Evolutionary conservation across 768 basidiomycete species (phyloP).

Genomic region (Holtermannia corniformis): DNA sequence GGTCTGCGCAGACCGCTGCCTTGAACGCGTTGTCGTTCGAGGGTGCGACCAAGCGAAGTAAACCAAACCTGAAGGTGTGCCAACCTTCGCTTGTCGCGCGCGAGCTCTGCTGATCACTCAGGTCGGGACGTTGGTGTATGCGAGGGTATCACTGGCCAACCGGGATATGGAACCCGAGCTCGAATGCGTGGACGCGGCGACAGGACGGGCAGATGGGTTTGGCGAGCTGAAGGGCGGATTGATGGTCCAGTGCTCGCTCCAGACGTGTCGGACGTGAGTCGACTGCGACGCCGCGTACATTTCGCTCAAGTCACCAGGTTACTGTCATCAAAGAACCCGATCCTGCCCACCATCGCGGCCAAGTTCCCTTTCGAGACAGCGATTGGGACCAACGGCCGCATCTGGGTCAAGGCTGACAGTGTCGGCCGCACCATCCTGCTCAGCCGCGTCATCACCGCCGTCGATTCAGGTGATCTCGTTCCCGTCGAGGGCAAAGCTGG

Average conservation of each 20-base stretch:
- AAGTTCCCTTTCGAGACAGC: conserved; percentile 79
- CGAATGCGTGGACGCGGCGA: conserved; percentile 90
- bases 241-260: conserved; percentile 66
- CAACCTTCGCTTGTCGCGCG: conserved; percentile 3
- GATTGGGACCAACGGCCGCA: conserved; percentile 80
- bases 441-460: conserved; percentile 68
- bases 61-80: conserved; percentile 78
- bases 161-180: conserved; percentile 98
- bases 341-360: conserved; percentile 68
- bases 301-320: conserved; percentile 52
- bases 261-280: conserved; percentile 73
- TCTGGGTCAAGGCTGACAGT: conserved; percentile 77
- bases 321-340: conserved; percentile 54
- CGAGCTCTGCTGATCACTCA: conserved; percentile 33
- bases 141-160: conserved; percentile 83
- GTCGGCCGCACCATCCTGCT: conserved; percentile 63
- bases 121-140: conserved; percentile 87
- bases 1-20: conserved; percentile 70
- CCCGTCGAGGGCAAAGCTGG: conserved; percentile 21
- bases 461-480: conserved; percentile 46
- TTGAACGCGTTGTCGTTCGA: conserved; percentile 91
- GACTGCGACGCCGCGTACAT: conserved; percentile 42
- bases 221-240: conserved; percentile 89
- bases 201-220: conserved; percentile 82
- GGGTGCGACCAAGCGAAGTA: conserved; percentile 86